Percentiles rank a stretch among this genome's conserved stretches.
Conservation (phyloP, 345 rosid genomes). For the Eucalyptus sp. region DNA sequence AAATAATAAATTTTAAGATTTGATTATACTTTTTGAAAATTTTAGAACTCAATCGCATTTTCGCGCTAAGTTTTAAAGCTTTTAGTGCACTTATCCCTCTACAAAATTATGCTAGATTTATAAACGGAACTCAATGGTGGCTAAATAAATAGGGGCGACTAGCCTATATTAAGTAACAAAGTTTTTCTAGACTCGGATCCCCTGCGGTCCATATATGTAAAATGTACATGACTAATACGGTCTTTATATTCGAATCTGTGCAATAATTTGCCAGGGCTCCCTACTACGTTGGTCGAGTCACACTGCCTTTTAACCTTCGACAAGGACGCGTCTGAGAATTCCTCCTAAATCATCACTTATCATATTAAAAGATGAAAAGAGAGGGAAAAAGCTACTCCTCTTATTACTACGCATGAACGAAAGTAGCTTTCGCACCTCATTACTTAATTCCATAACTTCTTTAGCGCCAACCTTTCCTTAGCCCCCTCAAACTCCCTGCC, state of each 20-base stretch:
- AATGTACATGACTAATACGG: background rate
- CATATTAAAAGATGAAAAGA: background rate
- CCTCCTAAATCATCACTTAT: background rate
- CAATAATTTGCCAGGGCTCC: background rate
- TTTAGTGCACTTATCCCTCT: background rate
- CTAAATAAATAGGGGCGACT: background rate
- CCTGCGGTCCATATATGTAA: background rate
- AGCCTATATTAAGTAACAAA: background rate
- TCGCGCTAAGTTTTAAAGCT: accelerated
- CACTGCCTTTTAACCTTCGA: background rate
- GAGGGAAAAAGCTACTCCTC: background rate
- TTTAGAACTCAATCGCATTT: too few relatives aligned
- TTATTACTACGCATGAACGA: background rate
- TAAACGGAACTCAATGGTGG: background rate
- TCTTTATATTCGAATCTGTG: background rate
- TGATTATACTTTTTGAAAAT: background rate
- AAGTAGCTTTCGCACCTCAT: background rate
- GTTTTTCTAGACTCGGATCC: background rate
- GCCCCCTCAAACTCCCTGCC: background rate
- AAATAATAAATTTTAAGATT: too few relatives aligned
- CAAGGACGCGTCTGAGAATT: background rate
- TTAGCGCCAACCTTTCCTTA: background rate
- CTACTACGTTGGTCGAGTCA: background rate
- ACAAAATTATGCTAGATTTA: background rate
- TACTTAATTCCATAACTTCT: background rate